A percentile compares a stretch with the other conserved stretches of the same genome.
phyloP scores from a whole-genome alignment of 2,329 filamentous ascomycete genomes.

The Hypoxylon sp. region DNA sequence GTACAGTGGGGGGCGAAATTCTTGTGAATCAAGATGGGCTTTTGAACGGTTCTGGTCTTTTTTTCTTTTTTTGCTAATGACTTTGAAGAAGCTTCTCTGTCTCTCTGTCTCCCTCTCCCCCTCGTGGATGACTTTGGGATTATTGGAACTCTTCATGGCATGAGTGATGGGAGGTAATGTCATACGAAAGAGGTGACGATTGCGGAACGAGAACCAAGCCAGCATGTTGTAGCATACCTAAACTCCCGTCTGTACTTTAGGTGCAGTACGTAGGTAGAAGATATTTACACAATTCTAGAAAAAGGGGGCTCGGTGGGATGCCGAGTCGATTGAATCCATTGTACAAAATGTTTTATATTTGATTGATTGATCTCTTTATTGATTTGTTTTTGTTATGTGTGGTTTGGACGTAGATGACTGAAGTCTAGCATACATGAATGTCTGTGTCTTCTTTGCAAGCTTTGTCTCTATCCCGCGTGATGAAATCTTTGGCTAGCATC shows the following conservation, averaged over 20 bases:
- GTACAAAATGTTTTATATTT: constrained; percentile 13
- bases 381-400: no score
- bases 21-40: constrained; percentile 23
- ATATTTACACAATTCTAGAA: no score
- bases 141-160: neutral
- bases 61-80: constrained; percentile 18
- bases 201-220: constrained; percentile 24
- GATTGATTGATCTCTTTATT: no score
- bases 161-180: constrained; percentile 20
- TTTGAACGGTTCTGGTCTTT: constrained; percentile 16
- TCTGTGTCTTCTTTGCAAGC: no score
- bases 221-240: constrained; percentile 31
- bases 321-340: constrained; percentile 25
- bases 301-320: constrained; percentile 13
- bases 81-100: constrained; percentile 9
- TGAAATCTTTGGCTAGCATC: no score
- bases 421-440: no score
- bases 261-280: no score
- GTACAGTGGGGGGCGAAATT: constrained; percentile 11
- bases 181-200: constrained; percentile 30
- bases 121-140: no score
- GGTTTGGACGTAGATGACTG: no score
- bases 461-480: no score
- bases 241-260: no score
- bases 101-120: no score